Evolutionary conservation across 805 yeast genomes (phyloP), one percentile per base, ranked within the genome.

Genomic region (Candida awuae): DNA sequence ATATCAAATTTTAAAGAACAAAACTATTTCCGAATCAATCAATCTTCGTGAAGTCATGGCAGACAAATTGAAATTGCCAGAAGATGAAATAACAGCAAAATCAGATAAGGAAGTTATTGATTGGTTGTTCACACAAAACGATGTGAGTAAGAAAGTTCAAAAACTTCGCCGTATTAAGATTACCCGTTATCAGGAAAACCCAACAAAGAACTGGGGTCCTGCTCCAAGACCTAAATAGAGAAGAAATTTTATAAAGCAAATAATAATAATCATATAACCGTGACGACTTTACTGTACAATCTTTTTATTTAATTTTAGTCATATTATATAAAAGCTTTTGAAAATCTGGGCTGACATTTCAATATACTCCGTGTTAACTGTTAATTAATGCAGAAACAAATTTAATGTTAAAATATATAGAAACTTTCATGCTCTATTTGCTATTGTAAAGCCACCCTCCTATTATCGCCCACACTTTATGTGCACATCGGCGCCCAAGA

Each of bases 171-270:
- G 74, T 46, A 70, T 85, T 42, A 86, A 86, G 61, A 75, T 90
- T 55, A 86, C 86, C 12, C 70, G 96, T 51, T 90, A 72, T 61
- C 98, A 88, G 57, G 87, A 79, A 54, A 90, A 88, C 54, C 99
- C 99, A 13, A 73, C 86, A 1, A 84, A 84, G 56, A 80, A 84
- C 57, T 92, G 99, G 99, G 99, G 99, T 1, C 99, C 56, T 13
- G 50, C 49, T 30, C 77, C 95, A 3, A 77, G 82, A 53, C 94
- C 94, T 16, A 61, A 60, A 32, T 55, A 45, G 22, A n/a, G n/a
- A n/a, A n/a, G n/a, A n/a, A 23, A 23, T 23, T 23, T 26, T 6
- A 6, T 6, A 26, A 26, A 10, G n/a, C 7, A 26, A 12, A 26
- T 26, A n/a, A 26, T 26, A 12, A 13, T 26, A 26, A n/a, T n/a